phyloP scores from a whole-genome alignment of 2,329 filamentous ascomycete genomes.

The Tolypocladium tropicale region DNA sequence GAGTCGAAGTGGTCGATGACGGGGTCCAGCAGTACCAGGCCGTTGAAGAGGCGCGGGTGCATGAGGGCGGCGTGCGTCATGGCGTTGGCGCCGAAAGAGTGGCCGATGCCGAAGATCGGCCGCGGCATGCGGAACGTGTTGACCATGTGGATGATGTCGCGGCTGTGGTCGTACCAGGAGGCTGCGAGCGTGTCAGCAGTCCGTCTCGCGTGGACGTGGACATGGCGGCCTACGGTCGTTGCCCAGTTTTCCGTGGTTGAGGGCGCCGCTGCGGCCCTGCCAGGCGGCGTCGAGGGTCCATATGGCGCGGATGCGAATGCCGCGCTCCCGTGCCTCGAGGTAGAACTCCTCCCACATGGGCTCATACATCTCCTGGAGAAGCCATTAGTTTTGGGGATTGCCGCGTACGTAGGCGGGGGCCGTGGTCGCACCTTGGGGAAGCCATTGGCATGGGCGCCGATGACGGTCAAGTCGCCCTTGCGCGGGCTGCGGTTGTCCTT shows the following conservation, averaged over 20 bases:
- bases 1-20: constrained; percentile 50
- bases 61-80: constrained; percentile 62
- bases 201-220: neutral
- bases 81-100: constrained; percentile 76
- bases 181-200: constrained; percentile 40
- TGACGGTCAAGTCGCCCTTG: constrained; percentile 72
- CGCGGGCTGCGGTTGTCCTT: constrained; percentile 56
- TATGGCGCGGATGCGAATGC: constrained; percentile 66
- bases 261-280: constrained; percentile 66
- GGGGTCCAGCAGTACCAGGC: constrained; percentile 73
- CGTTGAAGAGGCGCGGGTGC: constrained; percentile 70
- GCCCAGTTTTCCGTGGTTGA: constrained; percentile 68
- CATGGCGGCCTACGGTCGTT: constrained; percentile 60
- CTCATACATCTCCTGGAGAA: constrained; percentile 71
- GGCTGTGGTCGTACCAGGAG: constrained; percentile 74
- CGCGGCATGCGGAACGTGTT: constrained; percentile 74
- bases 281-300: constrained; percentile 88
- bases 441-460: constrained; percentile 82
- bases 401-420: neutral
- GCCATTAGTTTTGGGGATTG: neutral
- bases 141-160: constrained; percentile 76
- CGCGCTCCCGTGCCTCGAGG: constrained; percentile 41
- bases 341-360: constrained; percentile 81
- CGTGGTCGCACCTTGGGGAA: constrained; percentile 63
- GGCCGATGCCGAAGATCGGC: constrained; percentile 74